Evolutionary conservation across 1,284 basidiomycete genomes (phyloP), one percentile per base, ranked within the genome.

Genomic region (Sporisorium iseilematis-ciliati): DNA sequence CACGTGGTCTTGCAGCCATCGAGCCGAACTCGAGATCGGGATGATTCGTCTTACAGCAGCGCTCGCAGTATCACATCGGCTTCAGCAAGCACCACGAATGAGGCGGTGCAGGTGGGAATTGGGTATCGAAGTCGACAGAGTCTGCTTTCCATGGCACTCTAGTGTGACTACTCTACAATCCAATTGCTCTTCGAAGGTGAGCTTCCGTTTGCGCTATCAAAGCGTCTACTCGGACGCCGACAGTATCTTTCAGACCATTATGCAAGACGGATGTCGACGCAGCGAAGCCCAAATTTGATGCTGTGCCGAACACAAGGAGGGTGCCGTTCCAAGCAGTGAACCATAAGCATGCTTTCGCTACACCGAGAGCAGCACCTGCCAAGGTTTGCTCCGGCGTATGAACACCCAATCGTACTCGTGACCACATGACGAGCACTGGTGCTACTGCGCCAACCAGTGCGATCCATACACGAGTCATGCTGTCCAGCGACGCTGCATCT

Each of bases 341-440:
- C 60, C 71, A 75, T 38, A 72, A 7, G 49, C 60, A 63, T 12
- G 67, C 76, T 48, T 75, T 72, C 38, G 40, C 35, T 3, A 75
- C 55, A 26, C 76, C 76, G 18, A 78, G 60, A 6, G 61, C 64
- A 21, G 71, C 63, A 16, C 76, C 76, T 23, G 51, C 76, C 11
- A 67, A 20, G 0, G 71, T 75, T 49, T 78, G 76, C 12, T 42
- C 60, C 5, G 60, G 71, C 0, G 76, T 78, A 43, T 78, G 76
- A 0, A 78, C 72, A 20, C 76, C 76, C 12, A 78, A 60, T 16
- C 63, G 46, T n/a, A 78, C 71, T 3, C 76, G 54, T 2, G 76
- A 78, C 76, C 76, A 78, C 71, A 78, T 78, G 49, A 78, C 76
- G 3, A 66, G 56, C 10, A 72, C 58, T 0, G 76, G 76, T 0